These are phyloP conservation scores for Termitomyces eurrhizus DNA, from an alignment of 768 basidiomycete genomes.

Conservation along the genomic window DNA sequence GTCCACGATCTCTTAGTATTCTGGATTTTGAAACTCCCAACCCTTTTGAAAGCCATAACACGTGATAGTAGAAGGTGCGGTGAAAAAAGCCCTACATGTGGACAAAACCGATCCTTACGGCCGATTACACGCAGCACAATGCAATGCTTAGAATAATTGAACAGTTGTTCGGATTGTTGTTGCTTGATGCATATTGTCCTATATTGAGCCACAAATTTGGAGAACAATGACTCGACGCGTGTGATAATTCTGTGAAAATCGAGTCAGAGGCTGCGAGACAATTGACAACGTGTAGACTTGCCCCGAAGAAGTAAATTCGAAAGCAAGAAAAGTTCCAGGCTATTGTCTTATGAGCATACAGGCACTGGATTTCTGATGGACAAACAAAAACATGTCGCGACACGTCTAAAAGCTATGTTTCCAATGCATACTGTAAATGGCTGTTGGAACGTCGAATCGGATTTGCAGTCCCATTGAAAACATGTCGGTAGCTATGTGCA, in stretches of 20 bases:
- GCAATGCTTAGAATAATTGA: background rate
- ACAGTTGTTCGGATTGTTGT: conserved; percentile 1
- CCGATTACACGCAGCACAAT: conserved; percentile 4
- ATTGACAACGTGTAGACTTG: conserved; percentile 6
- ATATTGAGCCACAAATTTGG: conserved; percentile 2
- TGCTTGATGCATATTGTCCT: conserved; percentile 6
- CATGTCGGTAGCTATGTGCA: background rate
- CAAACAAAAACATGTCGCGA: background rate
- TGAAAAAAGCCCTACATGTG: background rate
- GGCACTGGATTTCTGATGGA: background rate
- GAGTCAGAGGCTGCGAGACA: conserved; percentile 14
- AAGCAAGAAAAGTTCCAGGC: conserved; percentile 8
- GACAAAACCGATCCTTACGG: background rate
- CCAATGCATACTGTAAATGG: conserved; percentile 1
- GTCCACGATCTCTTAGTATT: too few relatives aligned
- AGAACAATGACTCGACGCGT: conserved; percentile 14
- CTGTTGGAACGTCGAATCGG: background rate
- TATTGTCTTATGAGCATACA: background rate
- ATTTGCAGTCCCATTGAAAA: conserved; percentile 4
- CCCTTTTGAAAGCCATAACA: too few relatives aligned
- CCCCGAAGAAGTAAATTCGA: conserved; percentile 8
- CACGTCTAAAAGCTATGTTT: conserved; percentile 2
- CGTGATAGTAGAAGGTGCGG: background rate
- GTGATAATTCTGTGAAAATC: conserved; percentile 11
- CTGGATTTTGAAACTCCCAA: too few relatives aligned